Base-by-base conservation (phyloP, 768 basidiomycete species). In the Cyclocybe aegerita region DNA sequence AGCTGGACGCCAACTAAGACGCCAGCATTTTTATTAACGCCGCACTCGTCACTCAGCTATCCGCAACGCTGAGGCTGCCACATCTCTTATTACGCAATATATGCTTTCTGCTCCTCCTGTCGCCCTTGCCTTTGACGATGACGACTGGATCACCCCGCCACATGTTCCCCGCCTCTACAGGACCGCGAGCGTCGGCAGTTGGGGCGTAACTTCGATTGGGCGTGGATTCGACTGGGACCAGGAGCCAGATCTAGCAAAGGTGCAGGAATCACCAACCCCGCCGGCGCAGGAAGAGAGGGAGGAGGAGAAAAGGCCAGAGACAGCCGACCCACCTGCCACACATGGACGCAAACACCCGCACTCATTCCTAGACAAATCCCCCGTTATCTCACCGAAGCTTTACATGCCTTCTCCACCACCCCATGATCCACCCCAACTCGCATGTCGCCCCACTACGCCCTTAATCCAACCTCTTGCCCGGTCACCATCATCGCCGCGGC, bases 121-220 rank as follows among this genome's bases (percentile, higher is more conserved):
- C 57, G 83, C 85, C 63, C 67, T 85, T 61, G 68, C 76, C 48
- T 85, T 85, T 66, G 86, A 87, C 62, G 84, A 81, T 54, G 83
- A 85, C 56, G 86, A 84, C 60, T 88, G 87, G 88, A 74, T 77
- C 53, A 60, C 77, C 23, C 73, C 81, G 37, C 70, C 74, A 34
- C 73, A 77, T 30, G 65, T 76, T 4, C 67, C 76, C 29, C 68
- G 68, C 49, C 74, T 85, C 14, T 82, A 84, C 68, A 74, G 80
- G 52, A 71, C 85, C 6, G 77, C 86, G 36, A 87, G 85, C 52
- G 82, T 86, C 46, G 81, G 84, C 31, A 90, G 88, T 68, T 93
- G 88, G 88, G 86, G 86, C 6, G 89, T 93, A 53, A 92, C 90
- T 14, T 89, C 82, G 34, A 85, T 92, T 41, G 90, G 90, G 9